A percentile compares a stretch with the other conserved stretches of the same genome.
phyloP scores from a whole-genome alignment of 1,284 basidiomycete genomes.

The Afroboletus lepidellus region DNA sequence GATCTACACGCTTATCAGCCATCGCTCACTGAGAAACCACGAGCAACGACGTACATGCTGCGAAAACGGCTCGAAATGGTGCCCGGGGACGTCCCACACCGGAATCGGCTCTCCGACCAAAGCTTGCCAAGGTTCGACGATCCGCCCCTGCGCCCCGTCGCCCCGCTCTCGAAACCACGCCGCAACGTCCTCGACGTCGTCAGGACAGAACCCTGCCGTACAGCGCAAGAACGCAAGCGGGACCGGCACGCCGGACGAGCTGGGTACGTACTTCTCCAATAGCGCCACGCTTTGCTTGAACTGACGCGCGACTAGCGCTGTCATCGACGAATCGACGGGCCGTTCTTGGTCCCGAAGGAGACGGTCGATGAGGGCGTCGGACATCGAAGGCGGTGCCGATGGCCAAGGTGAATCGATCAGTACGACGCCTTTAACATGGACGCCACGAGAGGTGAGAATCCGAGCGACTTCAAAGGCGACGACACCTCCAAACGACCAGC shows the following conservation, averaged over 20 bases:
- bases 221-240: constrained; percentile 47
- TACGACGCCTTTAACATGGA: constrained; percentile 50
- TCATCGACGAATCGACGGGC: constrained; percentile 13
- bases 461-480: constrained; percentile 64
- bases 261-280: constrained; percentile 41
- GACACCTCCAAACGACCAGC: constrained; percentile 78
- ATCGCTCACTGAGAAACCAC: not conserved
- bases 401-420: constrained; percentile 68
- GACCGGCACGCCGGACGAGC: constrained; percentile 21
- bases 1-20: constrained; percentile 13
- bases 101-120: constrained; percentile 40
- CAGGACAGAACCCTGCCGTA: constrained; percentile 38
- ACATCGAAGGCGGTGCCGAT: constrained; percentile 45
- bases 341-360: constrained; percentile 16
- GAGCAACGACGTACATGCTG: constrained; percentile 46
- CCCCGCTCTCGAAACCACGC: constrained; percentile 52
- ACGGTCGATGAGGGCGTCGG: constrained; percentile 46
- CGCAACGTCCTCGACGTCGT: constrained; percentile 35
- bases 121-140: constrained; percentile 48
- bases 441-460: constrained; percentile 44
- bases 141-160: constrained; percentile 28
- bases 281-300: constrained; percentile 44
- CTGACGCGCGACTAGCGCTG: constrained; percentile 33
- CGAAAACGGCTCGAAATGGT: constrained; percentile 64
- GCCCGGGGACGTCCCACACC: constrained; percentile 57